Conservation (phyloP, 1,284 basidiomycete species). For the Austroboletus sp. region DNA sequence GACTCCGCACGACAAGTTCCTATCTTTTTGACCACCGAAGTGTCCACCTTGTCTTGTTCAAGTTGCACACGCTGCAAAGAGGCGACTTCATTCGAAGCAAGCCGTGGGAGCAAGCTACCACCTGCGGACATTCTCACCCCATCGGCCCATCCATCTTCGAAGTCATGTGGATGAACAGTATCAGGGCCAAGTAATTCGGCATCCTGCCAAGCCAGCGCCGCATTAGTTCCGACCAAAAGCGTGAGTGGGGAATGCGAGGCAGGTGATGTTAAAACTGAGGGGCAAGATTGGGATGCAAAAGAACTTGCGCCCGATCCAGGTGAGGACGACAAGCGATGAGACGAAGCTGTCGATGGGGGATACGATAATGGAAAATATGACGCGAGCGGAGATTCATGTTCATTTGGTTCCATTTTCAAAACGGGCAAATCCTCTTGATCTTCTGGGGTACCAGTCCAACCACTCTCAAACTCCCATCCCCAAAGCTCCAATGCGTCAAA, state of each 20-base stretch:
- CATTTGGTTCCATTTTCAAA: constrained; percentile 25
- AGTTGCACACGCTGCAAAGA: constrained; percentile 1
- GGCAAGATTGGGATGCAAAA: constrained; percentile 12
- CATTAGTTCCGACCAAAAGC: constrained; percentile 7
- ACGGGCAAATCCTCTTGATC: constrained; percentile 21
- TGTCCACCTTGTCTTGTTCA: constrained; percentile 4
- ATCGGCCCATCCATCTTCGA: constrained; percentile 40
- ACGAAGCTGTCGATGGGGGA: constrained; percentile 20
- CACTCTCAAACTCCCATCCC: constrained; percentile 41
- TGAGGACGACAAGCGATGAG: constrained; percentile 16
- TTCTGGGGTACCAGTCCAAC: constrained; percentile 21
- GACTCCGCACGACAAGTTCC: constrained; percentile 5
- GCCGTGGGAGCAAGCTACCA: constrained; percentile 7
- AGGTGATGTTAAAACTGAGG: constrained; percentile 12
- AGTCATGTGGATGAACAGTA: constrained; percentile 40
- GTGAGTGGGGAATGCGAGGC: constrained; percentile 7
- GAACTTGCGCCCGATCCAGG: constrained; percentile 17
- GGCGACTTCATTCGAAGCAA: constrained; percentile 1
- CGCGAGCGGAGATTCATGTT: constrained; percentile 10
- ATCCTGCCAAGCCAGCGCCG: constrained; percentile 40
- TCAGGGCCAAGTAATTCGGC: constrained; percentile 47
- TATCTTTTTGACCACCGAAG: constrained; percentile 3
- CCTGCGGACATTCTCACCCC: constrained; percentile 13
- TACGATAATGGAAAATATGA: constrained; percentile 9
- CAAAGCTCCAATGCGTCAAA: constrained; percentile 44